These are phyloP conservation scores for Furcasterigmium sp. DNA, from an alignment of 2,329 filamentous ascomycete genomes.

Conservation along the genomic window DNA sequence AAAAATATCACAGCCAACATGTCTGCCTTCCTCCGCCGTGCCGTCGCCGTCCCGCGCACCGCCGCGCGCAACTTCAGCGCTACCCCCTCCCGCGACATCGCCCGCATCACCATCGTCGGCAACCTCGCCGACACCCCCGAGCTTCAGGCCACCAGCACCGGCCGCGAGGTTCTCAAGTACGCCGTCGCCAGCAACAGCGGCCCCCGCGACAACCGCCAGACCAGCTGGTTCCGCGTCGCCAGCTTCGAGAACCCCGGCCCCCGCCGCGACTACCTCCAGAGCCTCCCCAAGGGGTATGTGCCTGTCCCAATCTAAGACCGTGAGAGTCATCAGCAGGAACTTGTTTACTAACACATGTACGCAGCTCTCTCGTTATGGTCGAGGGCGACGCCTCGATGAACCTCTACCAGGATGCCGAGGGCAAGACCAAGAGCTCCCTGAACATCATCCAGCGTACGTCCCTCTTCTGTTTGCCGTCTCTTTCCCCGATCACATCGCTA, in stretches of 20 bases:
- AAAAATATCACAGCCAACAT: slow-evolving; percentile 18
- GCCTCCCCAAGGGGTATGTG: slow-evolving; percentile 79
- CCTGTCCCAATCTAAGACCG: neutral
- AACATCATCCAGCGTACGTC: slow-evolving; percentile 76
- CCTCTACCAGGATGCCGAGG: slow-evolving; percentile 64
- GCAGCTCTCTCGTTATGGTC: slow-evolving; percentile 71
- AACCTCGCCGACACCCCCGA: slow-evolving; percentile 79
- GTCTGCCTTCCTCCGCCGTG: slow-evolving; percentile 47
- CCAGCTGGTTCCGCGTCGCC: slow-evolving; percentile 80
- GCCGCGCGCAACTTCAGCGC: slow-evolving; percentile 70
- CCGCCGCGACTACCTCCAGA: slow-evolving; percentile 65
- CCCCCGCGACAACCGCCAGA: slow-evolving; percentile 62
- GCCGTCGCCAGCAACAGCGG: slow-evolving; percentile 66
- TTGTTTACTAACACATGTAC: slow-evolving; percentile 1
- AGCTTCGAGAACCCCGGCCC: slow-evolving; percentile 65
- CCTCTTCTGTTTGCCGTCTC: neutral
- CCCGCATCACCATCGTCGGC: slow-evolving; percentile 82
- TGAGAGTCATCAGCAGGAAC: neutral
- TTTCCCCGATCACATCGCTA: slow-evolving; percentile 4
- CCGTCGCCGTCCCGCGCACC: slow-evolving; percentile 39
- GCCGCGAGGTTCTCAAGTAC: slow-evolving; percentile 73
- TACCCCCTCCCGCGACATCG: slow-evolving; percentile 58
- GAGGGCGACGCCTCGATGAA: slow-evolving; percentile 75
- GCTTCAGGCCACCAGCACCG: slow-evolving; percentile 61
- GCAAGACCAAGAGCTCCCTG: slow-evolving; percentile 58